Base-by-base conservation (phyloP, 202 grass and related monocot species). In the Zoysia matrella region DNA sequence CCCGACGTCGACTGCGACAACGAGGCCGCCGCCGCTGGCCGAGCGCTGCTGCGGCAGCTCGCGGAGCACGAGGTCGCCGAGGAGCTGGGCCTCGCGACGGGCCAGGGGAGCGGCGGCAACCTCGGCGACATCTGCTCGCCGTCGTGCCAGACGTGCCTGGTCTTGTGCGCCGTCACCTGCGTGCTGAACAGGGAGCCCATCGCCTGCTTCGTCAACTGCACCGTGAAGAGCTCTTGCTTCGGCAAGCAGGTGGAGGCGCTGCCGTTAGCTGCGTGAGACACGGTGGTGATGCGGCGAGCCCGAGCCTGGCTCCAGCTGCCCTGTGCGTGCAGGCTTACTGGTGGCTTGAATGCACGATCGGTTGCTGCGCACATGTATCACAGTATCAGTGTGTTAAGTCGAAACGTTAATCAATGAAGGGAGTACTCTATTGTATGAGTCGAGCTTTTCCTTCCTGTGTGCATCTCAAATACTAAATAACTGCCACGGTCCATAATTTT, bases 71-170 rank as follows among this genome's bases (percentile, higher is more conserved):
- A 47, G 3, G 3, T 80, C 77, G 65, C 77, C 5, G 77, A 69
- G 52, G 43, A 57, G 65, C 43, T 80, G 40, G 65, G 42, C 11
- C 52, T 80, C 52, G 42, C 22, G 22, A 22, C 0, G 6, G 30
- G 7, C 46, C 47, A 39, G 30, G 60, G 14, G 11, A 39, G 8
- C 14, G 5, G 42, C 16, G 67, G 36, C 22, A 3, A 13, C 6
- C 48, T 73, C 13, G 11, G 57, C 36, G 80, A 65, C n/a, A 7
- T 64, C 47, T 73, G 80, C 69, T 12, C 69, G 47, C 4, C 10
- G 56, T 55, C 79, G 79, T 81, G 79, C 79, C 79, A 82, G 79
- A 65, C 58, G 39, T 81, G 79, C 69, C 79, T 73, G 36, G 22
- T 65, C 39, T 3, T 36, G 47, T 82, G 80, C 69, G 58, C 69